Base-by-base conservation (phyloP, 768 basidiomycete genomes). In the Amanita exitialis region DNA sequence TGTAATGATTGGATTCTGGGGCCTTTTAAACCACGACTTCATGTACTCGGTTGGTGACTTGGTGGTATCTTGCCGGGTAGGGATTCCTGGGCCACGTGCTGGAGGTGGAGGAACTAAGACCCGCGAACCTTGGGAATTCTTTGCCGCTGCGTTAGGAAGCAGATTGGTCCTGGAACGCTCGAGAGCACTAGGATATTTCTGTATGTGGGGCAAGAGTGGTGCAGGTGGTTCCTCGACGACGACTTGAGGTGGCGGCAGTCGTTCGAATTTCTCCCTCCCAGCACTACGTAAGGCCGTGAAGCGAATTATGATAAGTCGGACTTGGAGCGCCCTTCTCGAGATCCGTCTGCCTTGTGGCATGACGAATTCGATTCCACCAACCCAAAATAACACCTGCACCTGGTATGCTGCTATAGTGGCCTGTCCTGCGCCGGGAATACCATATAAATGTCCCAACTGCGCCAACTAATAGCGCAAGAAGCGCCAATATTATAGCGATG, bases 171-270 rank as follows among this genome's bases (percentile, higher is more conserved):
- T 54, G 58, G 52, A 9, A 27, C 67, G 62, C 46, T 72, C 69
- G 13, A 71, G 66, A 6, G 64, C 56, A 48, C 64, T 68, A 3
- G 69, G 69, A 53, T 69, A 69, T 32, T 59, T 62, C 18, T 68
- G 66, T 52, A 65, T 57, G 39, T 62, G 58, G 8, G 59, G 57
- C 20, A 64, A 59, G 38, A 59, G 58, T 12, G 61, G 53, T 21
- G 65, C 64, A 44, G 63, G 54, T 20, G 68, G 66, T 42, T 58
- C 61, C 36, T 61, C 57, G 28, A 47, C 32, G 45, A 47, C 30
- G 18, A 47, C 45, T 13, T 18, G 23, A 8, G 37, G 45, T 21
- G 45, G 47, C 6, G 23, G 36, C 3, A 9, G 21, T 8, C 15
- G 10, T 21, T 34, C 36, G 13, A 20, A 37, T 27, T 16, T 39